Evolutionary conservation across 2,329 filamentous ascomycete genomes (phyloP), one percentile per base, ranked within the genome.

Genomic region (Graphilbum fragrans): DNA sequence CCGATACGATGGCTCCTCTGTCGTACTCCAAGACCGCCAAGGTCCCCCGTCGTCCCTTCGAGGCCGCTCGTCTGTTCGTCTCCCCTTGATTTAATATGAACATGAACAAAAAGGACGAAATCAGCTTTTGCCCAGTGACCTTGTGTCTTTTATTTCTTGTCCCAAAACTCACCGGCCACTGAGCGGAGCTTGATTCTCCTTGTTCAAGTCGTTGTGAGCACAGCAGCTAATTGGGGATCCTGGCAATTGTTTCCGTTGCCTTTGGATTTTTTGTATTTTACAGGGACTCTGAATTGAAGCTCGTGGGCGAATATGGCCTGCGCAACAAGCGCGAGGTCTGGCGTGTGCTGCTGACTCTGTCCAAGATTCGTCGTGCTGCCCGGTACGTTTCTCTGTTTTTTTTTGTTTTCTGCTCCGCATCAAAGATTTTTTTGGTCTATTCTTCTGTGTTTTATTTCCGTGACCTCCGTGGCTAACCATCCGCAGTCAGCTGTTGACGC

Each of bases 291-390:
- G 92, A 98, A 77, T 75, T 98, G 72, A 98, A 98, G 85, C 83
- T 92, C 71, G 90, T 98, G 63, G 92, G 92, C 73, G 92, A 98
- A 77, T 98, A 93, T 79, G 92, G 92, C 74, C 86, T 98, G 62
- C 86, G 88, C 74, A 98, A 98, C 80, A 98, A 98, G 87, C 90
- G 92, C 78, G 92, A 98, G 80, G 92, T 98, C 66, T 98, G 92
- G 92, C 87, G 92, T 72, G 92, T 98, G 72, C 82, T 86, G 80
- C 83, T 98, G 70, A 95, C 90, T 63, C 83, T 98, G 65, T 96
- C 92, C 76, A 96, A 96, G 83, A 98, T 98, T 63, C 92, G 92
- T 88, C 92, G 92, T 94, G 92, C 92, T 82, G 92, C 92, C 67
- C 92, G 92, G 90, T 95, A 85, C 61, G 80, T 48, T 27, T 31